A percentile compares a stretch with the other conserved stretches of the same genome.
phyloP scores from a whole-genome alignment of 257 asterid species.

The Rhazya stricta region DNA sequence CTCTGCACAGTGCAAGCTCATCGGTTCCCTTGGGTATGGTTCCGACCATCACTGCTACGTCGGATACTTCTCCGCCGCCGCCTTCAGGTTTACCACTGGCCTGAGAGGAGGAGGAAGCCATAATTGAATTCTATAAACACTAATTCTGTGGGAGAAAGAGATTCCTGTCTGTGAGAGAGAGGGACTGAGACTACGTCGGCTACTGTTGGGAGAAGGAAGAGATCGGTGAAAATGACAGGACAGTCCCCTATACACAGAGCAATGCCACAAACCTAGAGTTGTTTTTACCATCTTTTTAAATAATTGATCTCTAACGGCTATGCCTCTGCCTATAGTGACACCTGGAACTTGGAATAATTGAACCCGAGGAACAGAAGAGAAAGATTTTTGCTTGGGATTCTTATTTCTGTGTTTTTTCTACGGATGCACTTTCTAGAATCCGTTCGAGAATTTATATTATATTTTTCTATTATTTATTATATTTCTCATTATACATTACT shows the following conservation, averaged over 20 bases:
- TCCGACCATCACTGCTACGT: constrained; percentile 25
- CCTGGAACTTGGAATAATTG: too few relatives aligned
- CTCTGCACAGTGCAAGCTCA: constrained; percentile 63
- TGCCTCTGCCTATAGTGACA: neutral
- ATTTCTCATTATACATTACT: too few relatives aligned
- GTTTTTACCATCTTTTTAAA: too few relatives aligned
- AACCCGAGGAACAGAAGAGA: too few relatives aligned
- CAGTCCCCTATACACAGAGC: neutral
- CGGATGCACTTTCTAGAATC: too few relatives aligned
- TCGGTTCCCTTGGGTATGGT: constrained; percentile 26
- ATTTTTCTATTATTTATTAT: too few relatives aligned
- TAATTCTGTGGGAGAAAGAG: neutral
- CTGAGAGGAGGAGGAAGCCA: constrained; percentile 45
- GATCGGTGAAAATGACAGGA: neutral
- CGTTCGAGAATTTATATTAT: too few relatives aligned
- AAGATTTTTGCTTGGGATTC: too few relatives aligned
- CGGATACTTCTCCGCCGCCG: constrained; percentile 42
- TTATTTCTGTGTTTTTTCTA: too few relatives aligned
- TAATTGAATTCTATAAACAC: constrained; percentile 2
- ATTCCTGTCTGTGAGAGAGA: neutral
- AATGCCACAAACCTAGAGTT: neutral
- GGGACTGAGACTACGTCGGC: neutral
- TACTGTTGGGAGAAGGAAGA: neutral
- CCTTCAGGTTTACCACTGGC: constrained; percentile 56
- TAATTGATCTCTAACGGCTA: neutral